These are phyloP conservation scores for Oryza coarctata DNA, from an alignment of 176 grass and related monocot genomes.

Conservation along the genomic window DNA sequence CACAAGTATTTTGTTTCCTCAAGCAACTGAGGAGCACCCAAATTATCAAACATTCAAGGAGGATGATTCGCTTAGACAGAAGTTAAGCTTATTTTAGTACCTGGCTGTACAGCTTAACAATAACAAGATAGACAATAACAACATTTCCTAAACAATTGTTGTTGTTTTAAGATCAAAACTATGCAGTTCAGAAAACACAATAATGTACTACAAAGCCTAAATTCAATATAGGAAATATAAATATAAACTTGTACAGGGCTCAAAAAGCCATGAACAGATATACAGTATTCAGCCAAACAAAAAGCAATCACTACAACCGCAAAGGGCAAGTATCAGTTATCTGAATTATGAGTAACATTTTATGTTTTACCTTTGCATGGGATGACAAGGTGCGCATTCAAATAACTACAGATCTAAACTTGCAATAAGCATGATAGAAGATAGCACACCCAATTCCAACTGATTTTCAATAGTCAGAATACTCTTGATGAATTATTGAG, in stretches of 20 bases:
- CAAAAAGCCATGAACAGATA: neutral
- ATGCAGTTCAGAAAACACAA: constrained; percentile 12
- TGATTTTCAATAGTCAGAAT: neutral
- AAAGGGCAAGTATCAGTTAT: constrained; percentile 7
- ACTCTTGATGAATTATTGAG: neutral
- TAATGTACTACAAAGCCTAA: neutral
- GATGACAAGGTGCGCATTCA: constrained; percentile 17
- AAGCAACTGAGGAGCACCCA: constrained; percentile 3
- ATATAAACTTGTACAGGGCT: neutral
- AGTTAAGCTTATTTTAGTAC: neutral
- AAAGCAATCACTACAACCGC: neutral
- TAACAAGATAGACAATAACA: neutral
- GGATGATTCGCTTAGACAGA: neutral
- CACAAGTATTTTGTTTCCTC: neutral
- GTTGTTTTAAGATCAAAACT: neutral
- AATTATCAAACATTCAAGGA: constrained; percentile 18
- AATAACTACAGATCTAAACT: neutral
- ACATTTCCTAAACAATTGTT: constrained; percentile 10
- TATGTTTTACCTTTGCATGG: neutral
- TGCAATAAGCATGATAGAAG: neutral
- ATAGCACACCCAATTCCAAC: neutral
- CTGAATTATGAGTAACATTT: neutral
- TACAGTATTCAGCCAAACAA: neutral
- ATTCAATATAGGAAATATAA: neutral
- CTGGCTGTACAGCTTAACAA: neutral